Conservation (phyloP, 2,329 filamentous ascomycete species). For the Sporothrix brunneoviolacea region DNA sequence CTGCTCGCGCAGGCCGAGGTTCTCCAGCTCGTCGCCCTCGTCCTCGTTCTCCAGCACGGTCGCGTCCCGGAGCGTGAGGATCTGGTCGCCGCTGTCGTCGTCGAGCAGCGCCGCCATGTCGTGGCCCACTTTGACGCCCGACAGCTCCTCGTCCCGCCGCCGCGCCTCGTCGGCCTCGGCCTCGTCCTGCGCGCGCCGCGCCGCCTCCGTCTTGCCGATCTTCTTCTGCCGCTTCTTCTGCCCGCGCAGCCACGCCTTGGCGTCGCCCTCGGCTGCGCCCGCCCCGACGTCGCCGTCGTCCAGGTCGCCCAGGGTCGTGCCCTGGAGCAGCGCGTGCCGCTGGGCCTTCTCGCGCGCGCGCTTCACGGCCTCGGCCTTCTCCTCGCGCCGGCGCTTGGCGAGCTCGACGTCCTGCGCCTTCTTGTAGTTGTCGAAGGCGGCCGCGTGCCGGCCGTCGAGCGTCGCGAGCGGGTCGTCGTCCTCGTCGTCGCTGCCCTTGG, state of each 20-base stretch:
- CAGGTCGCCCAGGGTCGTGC: constrained; percentile 73
- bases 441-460: constrained; percentile 70
- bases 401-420: constrained; percentile 62
- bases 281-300: constrained; percentile 54
- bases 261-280: constrained; percentile 52
- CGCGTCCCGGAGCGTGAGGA: constrained; percentile 89
- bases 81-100: constrained; percentile 76
- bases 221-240: constrained; percentile 94
- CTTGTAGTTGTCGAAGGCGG: constrained; percentile 66
- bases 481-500: constrained; percentile 17
- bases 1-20: constrained; percentile 61
- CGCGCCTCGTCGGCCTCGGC: constrained; percentile 58
- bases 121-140: constrained; percentile 87
- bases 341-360: constrained; percentile 80
- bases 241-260: constrained; percentile 77
- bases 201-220: constrained; percentile 75
- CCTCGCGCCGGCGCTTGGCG: constrained; percentile 71
- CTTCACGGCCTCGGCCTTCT: constrained; percentile 74
- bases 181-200: constrained; percentile 60
- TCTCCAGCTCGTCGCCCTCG: constrained; percentile 85
- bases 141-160: constrained; percentile 72
- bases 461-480: constrained; percentile 74
- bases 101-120: constrained; percentile 76
- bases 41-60: constrained; percentile 79
- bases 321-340: constrained; percentile 67